Evolutionary conservation across 805 yeast species (phyloP).

Genomic region (Pichia nanzhaoensis): DNA sequence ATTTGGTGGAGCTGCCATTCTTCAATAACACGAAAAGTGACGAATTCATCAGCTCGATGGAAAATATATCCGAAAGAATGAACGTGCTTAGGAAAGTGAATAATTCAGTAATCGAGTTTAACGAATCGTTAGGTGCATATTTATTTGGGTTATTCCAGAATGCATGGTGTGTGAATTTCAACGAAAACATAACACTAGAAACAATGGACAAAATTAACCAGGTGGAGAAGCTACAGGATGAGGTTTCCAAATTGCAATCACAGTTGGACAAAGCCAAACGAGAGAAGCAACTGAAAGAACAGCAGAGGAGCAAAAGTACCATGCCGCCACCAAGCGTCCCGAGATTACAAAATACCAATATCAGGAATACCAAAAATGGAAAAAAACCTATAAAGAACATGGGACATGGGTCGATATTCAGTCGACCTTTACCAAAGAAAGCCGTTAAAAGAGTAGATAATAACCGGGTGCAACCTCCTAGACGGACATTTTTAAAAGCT

Average conservation of each 20-base stretch:
- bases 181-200: constrained; percentile 24
- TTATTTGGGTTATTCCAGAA: constrained; percentile 76
- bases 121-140: constrained; percentile 68
- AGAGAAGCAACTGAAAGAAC: not conserved
- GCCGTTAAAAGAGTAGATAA: no score
- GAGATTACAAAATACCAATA: not conserved
- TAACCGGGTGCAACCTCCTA: not conserved
- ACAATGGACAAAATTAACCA: constrained; percentile 19
- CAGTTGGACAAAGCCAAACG: not conserved
- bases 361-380: no score
- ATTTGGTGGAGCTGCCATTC: constrained; percentile 19
- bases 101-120: constrained; percentile 55
- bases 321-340: constrained; percentile 24
- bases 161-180: constrained; percentile 82
- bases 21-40: constrained; percentile 16
- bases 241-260: constrained; percentile 15
- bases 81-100: constrained; percentile 53
- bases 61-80: constrained; percentile 46
- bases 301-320: constrained; percentile 3
- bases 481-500: constrained; percentile 6
- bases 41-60: constrained; percentile 17
- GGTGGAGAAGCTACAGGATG: constrained; percentile 15
- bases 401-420: no score
- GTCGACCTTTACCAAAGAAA: not conserved
- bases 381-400: no score